phyloP scores from a whole-genome alignment of 2,329 filamentous ascomycete species.

The Esteya vermicola region DNA sequence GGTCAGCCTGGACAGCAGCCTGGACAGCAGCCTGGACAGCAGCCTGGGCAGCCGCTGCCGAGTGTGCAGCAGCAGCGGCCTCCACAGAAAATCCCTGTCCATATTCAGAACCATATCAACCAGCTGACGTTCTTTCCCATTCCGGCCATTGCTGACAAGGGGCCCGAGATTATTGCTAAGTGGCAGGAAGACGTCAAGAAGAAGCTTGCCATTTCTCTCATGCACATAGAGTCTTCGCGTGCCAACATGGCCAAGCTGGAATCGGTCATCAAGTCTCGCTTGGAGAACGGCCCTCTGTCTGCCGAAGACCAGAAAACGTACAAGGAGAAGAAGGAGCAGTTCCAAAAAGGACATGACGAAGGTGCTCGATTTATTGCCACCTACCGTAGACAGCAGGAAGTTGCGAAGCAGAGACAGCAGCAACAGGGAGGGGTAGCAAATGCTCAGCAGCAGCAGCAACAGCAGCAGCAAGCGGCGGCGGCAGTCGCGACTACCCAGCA shows the following conservation, averaged over 20 bases:
- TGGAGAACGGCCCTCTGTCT: conserved; percentile 26
- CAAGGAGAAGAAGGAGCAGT: conserved; percentile 26
- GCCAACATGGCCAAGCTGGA: conserved; percentile 28
- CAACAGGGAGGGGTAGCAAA: conserved; percentile 8
- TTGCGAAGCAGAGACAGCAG: conserved; percentile 9
- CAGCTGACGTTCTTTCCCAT: conserved; percentile 33
- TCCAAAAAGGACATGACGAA: conserved; percentile 29
- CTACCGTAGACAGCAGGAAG: conserved; percentile 30
- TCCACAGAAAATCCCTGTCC: conserved; percentile 19
- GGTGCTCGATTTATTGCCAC: conserved; percentile 32
- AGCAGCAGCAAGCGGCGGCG: not conserved
- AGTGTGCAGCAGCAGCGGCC: not conserved
- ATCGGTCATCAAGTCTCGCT: conserved; percentile 24
- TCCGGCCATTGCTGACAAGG: conserved; percentile 25
- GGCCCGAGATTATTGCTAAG: conserved; percentile 26
- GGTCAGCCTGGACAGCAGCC: not conserved
- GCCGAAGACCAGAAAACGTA: conserved; percentile 32
- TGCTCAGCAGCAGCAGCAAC: conserved; percentile 8
- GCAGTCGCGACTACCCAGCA: conserved; percentile 1
- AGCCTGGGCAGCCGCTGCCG: conserved; percentile 4
- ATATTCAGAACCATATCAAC: conserved; percentile 31
- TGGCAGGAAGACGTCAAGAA: conserved; percentile 34
- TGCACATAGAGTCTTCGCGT: conserved; percentile 33
- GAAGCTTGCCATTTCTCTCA: conserved; percentile 31
- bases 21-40: conserved; percentile 4